Conservation (phyloP, 1,284 basidiomycete genomes). For the Schizophyllum commune region DNA sequence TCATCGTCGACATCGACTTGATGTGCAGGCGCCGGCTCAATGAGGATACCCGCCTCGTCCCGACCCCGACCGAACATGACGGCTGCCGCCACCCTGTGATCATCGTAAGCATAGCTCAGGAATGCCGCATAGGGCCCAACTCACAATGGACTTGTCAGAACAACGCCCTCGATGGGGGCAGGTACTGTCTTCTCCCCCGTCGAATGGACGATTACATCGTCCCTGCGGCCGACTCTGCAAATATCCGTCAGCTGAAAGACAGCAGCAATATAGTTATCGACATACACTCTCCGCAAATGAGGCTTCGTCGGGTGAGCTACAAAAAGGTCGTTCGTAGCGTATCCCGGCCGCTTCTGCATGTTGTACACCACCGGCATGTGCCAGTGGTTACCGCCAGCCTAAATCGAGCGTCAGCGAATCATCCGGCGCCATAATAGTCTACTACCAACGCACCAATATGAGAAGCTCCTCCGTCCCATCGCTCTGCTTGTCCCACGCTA, state of each 20-base stretch:
- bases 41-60: slow-evolving; percentile 30
- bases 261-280: background rate
- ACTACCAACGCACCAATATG: slow-evolving; percentile 3
- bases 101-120: background rate
- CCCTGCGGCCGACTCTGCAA: slow-evolving; percentile 24
- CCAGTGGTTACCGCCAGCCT: background rate
- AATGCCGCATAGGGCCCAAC: too few relatives aligned
- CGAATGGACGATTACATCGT: slow-evolving; percentile 32
- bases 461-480: slow-evolving; percentile 10
- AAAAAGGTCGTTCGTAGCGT: slow-evolving; percentile 28
- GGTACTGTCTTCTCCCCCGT: slow-evolving; percentile 35
- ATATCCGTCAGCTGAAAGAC: background rate
- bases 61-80: slow-evolving; percentile 34
- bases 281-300: slow-evolving; percentile 27
- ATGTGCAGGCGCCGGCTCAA: slow-evolving; percentile 23
- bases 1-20: slow-evolving; percentile 21
- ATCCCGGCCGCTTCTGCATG: slow-evolving; percentile 20
- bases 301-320: slow-evolving; percentile 23
- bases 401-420: background rate
- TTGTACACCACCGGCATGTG: slow-evolving; percentile 14
- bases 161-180: slow-evolving; percentile 26
- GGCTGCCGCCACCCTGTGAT: slow-evolving; percentile 22
- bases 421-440: background rate
- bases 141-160: slow-evolving; percentile 25
- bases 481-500: slow-evolving; percentile 6